Percentiles rank a stretch among this genome's conserved stretches.
Evolutionary conservation across 345 rosid genomes (phyloP).

Genomic region (Gossypium turneri): DNA sequence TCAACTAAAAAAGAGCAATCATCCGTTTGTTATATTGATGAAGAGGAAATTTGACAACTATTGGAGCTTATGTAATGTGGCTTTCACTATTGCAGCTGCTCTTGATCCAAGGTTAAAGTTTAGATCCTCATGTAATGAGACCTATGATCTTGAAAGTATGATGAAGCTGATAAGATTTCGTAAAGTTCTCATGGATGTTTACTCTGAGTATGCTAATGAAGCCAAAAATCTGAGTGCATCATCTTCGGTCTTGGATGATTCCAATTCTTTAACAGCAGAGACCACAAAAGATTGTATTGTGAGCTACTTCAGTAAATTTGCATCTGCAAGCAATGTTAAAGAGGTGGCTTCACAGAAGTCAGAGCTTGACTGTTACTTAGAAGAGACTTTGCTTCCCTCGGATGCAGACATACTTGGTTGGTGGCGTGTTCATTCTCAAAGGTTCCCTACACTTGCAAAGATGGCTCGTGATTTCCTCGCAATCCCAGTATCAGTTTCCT

Average conservation of each 20-base stretch:
- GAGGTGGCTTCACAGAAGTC: background rate
- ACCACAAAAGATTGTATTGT: no score
- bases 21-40: no score
- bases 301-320: background rate
- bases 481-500: background rate
- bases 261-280: no score
- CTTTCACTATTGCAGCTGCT: no score
- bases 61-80: no score
- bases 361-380: background rate
- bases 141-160: no score
- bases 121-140: no score
- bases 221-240: background rate
- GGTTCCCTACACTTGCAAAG: background rate
- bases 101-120: no score
- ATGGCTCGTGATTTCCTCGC: background rate
- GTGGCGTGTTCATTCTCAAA: background rate
- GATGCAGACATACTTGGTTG: background rate
- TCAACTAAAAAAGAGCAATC: no score
- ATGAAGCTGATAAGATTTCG: no score
- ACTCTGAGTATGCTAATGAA: background rate
- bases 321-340: rapidly evolving
- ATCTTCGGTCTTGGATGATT: background rate
- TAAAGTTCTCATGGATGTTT: background rate
- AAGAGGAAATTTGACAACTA: no score
- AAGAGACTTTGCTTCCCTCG: background rate